These are phyloP conservation scores for Eremothecium cymbalariae DNA, from an alignment of 1,139 yeast species.

Conservation along the genomic window DNA sequence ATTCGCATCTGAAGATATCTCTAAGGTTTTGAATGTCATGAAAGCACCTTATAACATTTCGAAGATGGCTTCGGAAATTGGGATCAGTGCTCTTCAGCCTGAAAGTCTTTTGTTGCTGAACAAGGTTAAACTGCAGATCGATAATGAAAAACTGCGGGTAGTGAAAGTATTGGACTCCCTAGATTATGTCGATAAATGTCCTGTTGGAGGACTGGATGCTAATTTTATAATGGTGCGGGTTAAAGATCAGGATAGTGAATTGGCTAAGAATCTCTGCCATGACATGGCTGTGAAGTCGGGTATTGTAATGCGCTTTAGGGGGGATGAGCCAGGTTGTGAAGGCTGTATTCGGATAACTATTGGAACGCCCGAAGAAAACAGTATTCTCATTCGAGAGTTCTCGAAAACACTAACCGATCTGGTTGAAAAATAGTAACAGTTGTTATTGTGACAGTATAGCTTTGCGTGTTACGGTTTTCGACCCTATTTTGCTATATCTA, in stretches of 20 bases:
- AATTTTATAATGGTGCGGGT: conserved; percentile 74
- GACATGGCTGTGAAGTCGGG: conserved; percentile 61
- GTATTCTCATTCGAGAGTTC: conserved; percentile 46
- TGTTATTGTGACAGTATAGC: too few species aligned
- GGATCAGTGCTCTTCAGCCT: conserved; percentile 58
- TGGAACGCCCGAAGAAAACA: conserved; percentile 75
- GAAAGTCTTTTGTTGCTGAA: conserved; percentile 57
- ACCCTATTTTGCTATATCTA: not conserved
- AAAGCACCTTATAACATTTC: conserved; percentile 95
- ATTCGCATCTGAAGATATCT: conserved; percentile 50
- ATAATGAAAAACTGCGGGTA: conserved; percentile 47
- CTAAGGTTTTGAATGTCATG: conserved; percentile 70
- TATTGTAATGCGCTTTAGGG: conserved; percentile 86
- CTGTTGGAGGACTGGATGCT: conserved; percentile 83
- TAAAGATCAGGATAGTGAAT: conserved; percentile 50
- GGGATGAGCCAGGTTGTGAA: conserved; percentile 76
- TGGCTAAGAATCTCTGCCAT: conserved; percentile 60
- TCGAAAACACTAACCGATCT: conserved; percentile 31
- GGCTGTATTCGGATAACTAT: conserved; percentile 84
- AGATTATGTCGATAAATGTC: conserved; percentile 52
- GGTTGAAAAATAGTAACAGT: not conserved
- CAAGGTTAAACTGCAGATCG: conserved; percentile 42
- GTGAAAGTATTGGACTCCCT: conserved; percentile 45
- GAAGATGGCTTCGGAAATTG: conserved; percentile 68
- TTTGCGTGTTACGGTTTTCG: too few species aligned